Evolutionary conservation across 352 stramenopile genomes (phyloP), one percentile per base, ranked within the genome.

Genomic region (Thalassiosira ordinaria): DNA sequence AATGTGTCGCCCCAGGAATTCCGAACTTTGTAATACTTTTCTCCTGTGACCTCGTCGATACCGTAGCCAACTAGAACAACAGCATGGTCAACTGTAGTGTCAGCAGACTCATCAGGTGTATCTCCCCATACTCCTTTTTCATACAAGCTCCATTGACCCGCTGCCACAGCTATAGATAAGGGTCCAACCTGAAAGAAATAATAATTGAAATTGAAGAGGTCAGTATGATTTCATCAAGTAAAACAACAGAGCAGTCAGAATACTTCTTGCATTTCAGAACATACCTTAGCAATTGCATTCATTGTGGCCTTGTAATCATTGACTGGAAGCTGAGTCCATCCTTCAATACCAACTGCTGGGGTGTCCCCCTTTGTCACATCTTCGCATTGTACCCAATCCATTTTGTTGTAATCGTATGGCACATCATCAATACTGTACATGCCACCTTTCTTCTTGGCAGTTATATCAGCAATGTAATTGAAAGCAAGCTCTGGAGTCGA

Each of bases 21-120:
- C 72, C 97, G 95, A 24, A 99, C 88, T 63, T 97, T 91, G 95
- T 95, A 98, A 78, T 97, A 99, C 39, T 96, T 88, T 74, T 97
- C 93, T 18, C 93, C 89, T 5, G 86, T 91, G 18, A 83, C 67
- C 60, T 95, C 89, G 60, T 97, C 95, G 7, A 80, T 80, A 26
- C 96, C 96, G 74, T 99, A 99, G 26, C 96, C 97, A 20, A 97
- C 96, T 27, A 96, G 90, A 1, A 96, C 76, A 6, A 99, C 96
- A 64, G 94, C 96, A 84, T 99, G 97, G 77, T 99, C 96, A 20
- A 99, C 88, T 69, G 91, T 11, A 41, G 33, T 41, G 5, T 11
- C 33, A 5, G 11, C 86, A 9, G 80, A 80, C 0, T 16, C 51
- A 26, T 51, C 18, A 37, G 44, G 44, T 24, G 22, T 39, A 26